A percentile compares a stretch with the other conserved stretches of the same genome.
These are phyloP conservation scores for Fusarium setosum DNA, from an alignment of 2,329 filamentous ascomycete species.

Conservation along the genomic window DNA sequence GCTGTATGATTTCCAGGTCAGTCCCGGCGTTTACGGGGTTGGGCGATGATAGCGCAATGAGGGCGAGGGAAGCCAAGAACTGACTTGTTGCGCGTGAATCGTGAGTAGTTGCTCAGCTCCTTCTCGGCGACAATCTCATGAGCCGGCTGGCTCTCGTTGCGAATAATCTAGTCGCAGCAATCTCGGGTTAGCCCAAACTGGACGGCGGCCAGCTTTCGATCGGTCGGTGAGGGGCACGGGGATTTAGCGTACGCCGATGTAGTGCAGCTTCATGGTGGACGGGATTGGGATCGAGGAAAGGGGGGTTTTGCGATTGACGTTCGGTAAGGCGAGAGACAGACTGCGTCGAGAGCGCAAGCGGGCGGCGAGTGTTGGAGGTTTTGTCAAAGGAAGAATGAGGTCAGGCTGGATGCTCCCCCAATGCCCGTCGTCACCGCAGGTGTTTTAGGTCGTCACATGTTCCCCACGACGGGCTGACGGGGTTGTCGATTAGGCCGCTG, in stretches of 20 bases:
- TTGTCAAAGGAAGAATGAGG: conserved; percentile 18
- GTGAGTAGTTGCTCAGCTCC: conserved; percentile 81
- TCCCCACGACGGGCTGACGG: conserved; percentile 38
- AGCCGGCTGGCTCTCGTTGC: conserved; percentile 81
- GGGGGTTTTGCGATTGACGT: background rate
- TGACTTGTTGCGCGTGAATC: conserved; percentile 81
- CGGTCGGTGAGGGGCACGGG: conserved; percentile 41
- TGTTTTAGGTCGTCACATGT: conserved; percentile 41
- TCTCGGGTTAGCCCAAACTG: conserved; percentile 37
- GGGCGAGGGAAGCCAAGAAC: conserved; percentile 38
- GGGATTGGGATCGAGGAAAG: background rate
- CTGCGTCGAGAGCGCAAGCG: background rate
- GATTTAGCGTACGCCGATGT: conserved; percentile 78
- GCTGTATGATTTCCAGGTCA: conserved; percentile 39
- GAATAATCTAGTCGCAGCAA: conserved; percentile 73
- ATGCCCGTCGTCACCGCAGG: conserved; percentile 30
- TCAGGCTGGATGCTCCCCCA: conserved; percentile 25
- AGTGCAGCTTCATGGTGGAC: conserved; percentile 84
- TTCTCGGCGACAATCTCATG: conserved; percentile 82
- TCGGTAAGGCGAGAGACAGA: background rate
- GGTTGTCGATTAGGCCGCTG: conserved; percentile 23
- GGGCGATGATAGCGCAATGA: background rate
- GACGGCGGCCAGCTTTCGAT: conserved; percentile 24
- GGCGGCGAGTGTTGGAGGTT: background rate
- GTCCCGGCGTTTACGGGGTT: conserved; percentile 4